Evolutionary conservation across 2,329 filamentous ascomycete species (phyloP).

Genomic region (Colletotrichum theobromicola): DNA sequence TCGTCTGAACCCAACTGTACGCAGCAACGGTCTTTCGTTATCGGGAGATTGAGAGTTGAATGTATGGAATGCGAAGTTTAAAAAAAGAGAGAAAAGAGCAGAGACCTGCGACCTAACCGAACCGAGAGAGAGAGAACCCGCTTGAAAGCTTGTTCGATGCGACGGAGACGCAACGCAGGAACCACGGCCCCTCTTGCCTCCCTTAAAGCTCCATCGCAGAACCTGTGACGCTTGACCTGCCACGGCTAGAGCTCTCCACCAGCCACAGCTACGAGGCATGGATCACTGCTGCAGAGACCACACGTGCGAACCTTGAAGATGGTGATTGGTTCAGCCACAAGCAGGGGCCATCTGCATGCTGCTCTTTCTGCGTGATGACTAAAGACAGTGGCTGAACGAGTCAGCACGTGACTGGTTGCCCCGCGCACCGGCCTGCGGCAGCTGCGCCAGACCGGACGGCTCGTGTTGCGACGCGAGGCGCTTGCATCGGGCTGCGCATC

Average conservation of each 20-base stretch:
- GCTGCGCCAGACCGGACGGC: not conserved
- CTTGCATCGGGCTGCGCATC: constrained; percentile 6
- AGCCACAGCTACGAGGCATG: constrained; percentile 2
- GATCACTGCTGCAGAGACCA: not conserved
- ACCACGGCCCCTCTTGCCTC: constrained; percentile 7
- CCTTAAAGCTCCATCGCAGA: not conserved
- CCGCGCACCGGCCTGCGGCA: constrained; percentile 16
- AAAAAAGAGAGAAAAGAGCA: not conserved
- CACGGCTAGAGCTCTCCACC: constrained; percentile 10
- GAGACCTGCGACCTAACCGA: not conserved
- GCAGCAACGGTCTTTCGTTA: not conserved
- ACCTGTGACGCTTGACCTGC: constrained; percentile 7
- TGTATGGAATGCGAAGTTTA: not conserved
- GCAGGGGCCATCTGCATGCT: not conserved
- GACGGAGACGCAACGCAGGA: not conserved
- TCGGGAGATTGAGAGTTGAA: not conserved
- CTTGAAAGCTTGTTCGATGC: constrained; percentile 20
- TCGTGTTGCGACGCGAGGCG: constrained; percentile 9
- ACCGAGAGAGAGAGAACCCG: constrained; percentile 14
- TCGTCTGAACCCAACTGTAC: not conserved
- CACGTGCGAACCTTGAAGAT: not conserved
- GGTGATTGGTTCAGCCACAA: constrained; percentile 8
- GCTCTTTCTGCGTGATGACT: not conserved
- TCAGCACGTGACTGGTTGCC: constrained; percentile 19
- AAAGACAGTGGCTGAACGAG: not conserved